Base-by-base conservation (phyloP, 2,329 filamentous ascomycete genomes). In the Sclerotinia spermophila region DNA sequence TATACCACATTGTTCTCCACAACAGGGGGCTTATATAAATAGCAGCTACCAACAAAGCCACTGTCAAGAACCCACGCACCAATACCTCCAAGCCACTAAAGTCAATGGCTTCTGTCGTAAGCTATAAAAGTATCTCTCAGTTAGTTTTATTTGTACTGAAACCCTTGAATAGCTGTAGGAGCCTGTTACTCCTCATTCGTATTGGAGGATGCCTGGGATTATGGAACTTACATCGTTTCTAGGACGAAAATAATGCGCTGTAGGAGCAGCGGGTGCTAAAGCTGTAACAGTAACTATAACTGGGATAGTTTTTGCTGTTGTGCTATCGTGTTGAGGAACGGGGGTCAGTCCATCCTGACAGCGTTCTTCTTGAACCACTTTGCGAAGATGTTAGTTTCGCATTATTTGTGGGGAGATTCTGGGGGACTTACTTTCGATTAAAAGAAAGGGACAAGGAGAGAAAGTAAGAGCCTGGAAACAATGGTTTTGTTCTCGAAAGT, bases 161-260 rank as follows among this genome's bases (percentile, higher is more conserved):
- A 2, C 5, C 2, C 8, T 45, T 7, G 19, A 45, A 21, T 21
- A 45, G 24, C 24, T 19, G 19, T 11, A 24, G 8, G 24, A 24
- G n/a, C n/a, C 8, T 4, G n/a, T 48, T 1, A 24, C 11, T 51
- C 45, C 7, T 45, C 21, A 21, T 6, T 21, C 24, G n/a, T 51
- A 7, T 24, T 17, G n/a, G 5, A 6, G 48, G n/a, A 11, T 3
- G n/a, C 11, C 0, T 7, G n/a, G 48, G 15, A 17, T 17, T 53
- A 2, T 27, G 13, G 6, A 53, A 30, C 48, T 53, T 27, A 27
- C 48, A 15, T 1, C 24, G 24, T 24, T 24, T n/a, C 24, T 24
- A 5, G 24, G n/a, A 48, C 3, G 0, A 2, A 2, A 3, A 53
- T 27, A 1, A 2, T 53, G 5, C n/a, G 15, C 2, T 27, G 2